These are phyloP conservation scores for Acanthamoeba sp. DNA, from an alignment of 208 protist genomes.

Conservation along the genomic window DNA sequence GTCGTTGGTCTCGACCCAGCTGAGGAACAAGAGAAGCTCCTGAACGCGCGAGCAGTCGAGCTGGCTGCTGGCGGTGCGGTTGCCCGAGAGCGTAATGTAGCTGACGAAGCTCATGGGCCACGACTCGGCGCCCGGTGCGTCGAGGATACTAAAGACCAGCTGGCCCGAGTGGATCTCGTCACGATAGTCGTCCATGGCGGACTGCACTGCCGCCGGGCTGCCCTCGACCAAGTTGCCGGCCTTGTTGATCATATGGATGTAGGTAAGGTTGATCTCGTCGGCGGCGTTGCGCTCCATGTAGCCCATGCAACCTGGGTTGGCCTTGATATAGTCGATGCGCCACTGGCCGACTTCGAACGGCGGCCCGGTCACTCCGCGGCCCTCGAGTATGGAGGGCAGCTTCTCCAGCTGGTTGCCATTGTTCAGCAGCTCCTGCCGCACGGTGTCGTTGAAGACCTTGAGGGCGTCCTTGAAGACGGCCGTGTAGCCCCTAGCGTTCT, in stretches of 20 bases:
- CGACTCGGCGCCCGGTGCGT: background rate
- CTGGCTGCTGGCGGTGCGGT: background rate
- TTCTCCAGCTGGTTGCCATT: conserved; percentile 25
- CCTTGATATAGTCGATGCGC: background rate
- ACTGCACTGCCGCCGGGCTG: conserved; percentile 30
- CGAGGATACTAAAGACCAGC: background rate
- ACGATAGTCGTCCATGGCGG: conserved; percentile 57
- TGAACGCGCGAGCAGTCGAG: background rate
- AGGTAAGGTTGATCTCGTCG: conserved; percentile 19
- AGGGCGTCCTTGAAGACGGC: conserved; percentile 2
- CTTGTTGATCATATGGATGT: conserved; percentile 1
- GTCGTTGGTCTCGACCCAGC: background rate
- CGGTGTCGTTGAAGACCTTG: background rate
- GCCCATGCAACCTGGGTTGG: background rate
- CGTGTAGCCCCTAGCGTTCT: background rate
- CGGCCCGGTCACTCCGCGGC: background rate
- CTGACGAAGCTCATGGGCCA: conserved; percentile 9
- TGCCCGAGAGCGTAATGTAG: conserved; percentile 12
- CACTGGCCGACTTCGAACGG: background rate
- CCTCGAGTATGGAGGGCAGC: background rate
- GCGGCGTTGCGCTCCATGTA: conserved; percentile 33
- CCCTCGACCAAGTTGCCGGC: background rate
- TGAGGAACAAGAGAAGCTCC: conserved; percentile 6
- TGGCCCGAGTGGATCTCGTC: background rate
- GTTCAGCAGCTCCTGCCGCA: background rate